Percentiles rank a stretch among this genome's conserved stretches.
phyloP scores from a whole-genome alignment of 2,329 filamentous ascomycete genomes.

The Fusarium sp. region DNA sequence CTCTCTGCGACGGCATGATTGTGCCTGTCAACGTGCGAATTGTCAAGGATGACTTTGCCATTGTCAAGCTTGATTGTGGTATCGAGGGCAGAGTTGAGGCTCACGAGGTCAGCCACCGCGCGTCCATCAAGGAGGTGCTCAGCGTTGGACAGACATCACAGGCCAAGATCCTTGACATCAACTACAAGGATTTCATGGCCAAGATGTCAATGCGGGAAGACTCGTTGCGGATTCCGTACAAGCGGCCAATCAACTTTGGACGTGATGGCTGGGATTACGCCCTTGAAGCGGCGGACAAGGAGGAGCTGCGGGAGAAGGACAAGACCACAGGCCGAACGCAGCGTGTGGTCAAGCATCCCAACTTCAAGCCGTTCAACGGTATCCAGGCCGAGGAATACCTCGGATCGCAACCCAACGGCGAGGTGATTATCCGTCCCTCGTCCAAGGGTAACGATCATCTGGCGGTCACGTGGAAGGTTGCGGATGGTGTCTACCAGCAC shows the following conservation, averaged over 20 bases:
- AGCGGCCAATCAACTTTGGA: slow-evolving; percentile 75
- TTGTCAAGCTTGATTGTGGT: slow-evolving; percentile 93
- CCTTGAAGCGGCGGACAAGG: slow-evolving; percentile 83
- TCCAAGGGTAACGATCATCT: slow-evolving; percentile 96
- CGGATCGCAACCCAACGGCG: slow-evolving; percentile 84
- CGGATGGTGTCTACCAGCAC: slow-evolving; percentile 95
- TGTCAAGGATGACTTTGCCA: slow-evolving; percentile 91
- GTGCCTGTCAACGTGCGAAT: slow-evolving; percentile 88
- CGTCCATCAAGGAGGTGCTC: slow-evolving; percentile 78
- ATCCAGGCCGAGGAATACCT: slow-evolving; percentile 94
- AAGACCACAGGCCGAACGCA: slow-evolving; percentile 86
- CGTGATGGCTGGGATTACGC: slow-evolving; percentile 88
- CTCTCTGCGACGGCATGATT: slow-evolving; percentile 89
- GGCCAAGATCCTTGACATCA: slow-evolving; percentile 87
- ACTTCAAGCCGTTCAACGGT: slow-evolving; percentile 94
- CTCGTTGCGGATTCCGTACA: slow-evolving; percentile 77
- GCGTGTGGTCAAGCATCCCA: slow-evolving; percentile 96
- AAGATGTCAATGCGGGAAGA: slow-evolving; percentile 89
- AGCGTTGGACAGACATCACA: slow-evolving; percentile 84
- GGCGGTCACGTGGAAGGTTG: slow-evolving; percentile 97
- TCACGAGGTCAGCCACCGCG: slow-evolving; percentile 80
- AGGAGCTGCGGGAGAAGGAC: slow-evolving; percentile 86
- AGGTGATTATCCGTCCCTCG: slow-evolving; percentile 94
- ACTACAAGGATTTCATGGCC: slow-evolving; percentile 84
- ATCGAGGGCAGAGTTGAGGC: slow-evolving; percentile 89